Conservation (phyloP, 108 stramenopile genomes). For the Asterionellopsis glacialis region DNA sequence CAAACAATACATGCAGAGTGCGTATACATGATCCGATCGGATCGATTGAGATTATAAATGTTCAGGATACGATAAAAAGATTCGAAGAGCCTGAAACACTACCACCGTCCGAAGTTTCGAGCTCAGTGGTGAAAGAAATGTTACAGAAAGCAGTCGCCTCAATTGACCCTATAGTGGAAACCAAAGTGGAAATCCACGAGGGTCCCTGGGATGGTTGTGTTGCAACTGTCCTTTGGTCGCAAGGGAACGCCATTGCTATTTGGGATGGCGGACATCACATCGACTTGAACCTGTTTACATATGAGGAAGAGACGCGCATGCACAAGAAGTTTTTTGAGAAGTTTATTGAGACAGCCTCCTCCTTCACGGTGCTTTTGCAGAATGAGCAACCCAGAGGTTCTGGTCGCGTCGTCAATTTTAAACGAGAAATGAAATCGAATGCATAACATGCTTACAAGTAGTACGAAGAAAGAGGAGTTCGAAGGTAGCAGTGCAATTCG, state of each 20-base stretch:
- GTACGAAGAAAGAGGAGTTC: no score
- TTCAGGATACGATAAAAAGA: no score
- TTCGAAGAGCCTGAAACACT: no score
- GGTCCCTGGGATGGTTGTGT: constrained; percentile 46
- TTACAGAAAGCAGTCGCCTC: no score
- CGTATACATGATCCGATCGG: no score
- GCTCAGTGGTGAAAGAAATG: no score
- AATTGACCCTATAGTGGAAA: no score
- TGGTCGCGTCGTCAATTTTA: constrained; percentile 42
- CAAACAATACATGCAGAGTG: no score
- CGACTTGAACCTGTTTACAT: constrained; percentile 54
- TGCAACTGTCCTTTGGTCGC: constrained; percentile 18
- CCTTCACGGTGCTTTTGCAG: constrained; percentile 10
- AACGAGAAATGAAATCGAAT: constrained; percentile 17
- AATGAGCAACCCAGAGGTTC: constrained; percentile 49
- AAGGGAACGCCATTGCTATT: constrained; percentile 31
- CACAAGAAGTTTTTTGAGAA: background rate
- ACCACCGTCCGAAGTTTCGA: no score
- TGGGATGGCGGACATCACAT: constrained; percentile 59
- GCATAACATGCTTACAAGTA: no score
- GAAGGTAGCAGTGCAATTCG: no score
- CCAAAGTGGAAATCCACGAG: background rate
- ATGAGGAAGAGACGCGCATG: constrained; percentile 19
- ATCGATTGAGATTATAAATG: no score
- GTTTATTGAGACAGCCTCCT: background rate